A percentile compares a stretch with the other conserved stretches of the same genome.
Conservation (phyloP, 1,284 basidiomycete species). For the Trametes sp. region DNA sequence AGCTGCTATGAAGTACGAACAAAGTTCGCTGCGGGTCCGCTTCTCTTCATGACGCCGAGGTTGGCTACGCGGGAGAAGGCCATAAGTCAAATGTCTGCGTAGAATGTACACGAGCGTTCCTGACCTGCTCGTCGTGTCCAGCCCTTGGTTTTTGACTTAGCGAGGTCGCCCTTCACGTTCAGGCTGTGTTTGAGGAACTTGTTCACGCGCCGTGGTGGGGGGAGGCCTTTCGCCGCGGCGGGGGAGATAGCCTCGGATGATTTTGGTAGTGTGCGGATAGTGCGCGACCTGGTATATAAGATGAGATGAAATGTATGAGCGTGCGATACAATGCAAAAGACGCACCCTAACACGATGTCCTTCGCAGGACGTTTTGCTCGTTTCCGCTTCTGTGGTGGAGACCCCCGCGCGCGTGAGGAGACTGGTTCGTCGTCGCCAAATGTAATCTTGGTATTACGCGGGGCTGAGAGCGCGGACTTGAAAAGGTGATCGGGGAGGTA, state of each 20-base stretch:
- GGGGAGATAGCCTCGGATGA: conserved; percentile 22
- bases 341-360: conserved; percentile 45
- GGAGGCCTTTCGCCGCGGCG: conserved; percentile 30
- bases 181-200: conserved; percentile 41
- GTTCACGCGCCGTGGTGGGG: conserved; percentile 35
- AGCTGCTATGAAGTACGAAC: conserved; percentile 30
- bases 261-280: conserved; percentile 41
- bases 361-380: conserved; percentile 34
- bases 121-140: conserved; percentile 46
- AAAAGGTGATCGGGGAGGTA: conserved; percentile 50
- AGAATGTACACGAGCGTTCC: conserved; percentile 1
- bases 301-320: background rate
- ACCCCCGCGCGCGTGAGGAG: conserved; percentile 15
- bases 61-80: conserved; percentile 34
- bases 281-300: conserved; percentile 36
- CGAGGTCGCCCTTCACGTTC: conserved; percentile 37
- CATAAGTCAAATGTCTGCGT: background rate
- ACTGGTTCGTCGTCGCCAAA: conserved; percentile 19
- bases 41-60: conserved; percentile 41
- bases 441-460: conserved; percentile 21
- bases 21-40: conserved; percentile 42
- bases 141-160: conserved; percentile 36
- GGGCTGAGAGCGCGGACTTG: conserved; percentile 39
- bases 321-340: conserved; percentile 2
- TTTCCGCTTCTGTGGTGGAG: conserved; percentile 37